Evolutionary conservation across 225 moss, liverwort and hornwort genomes (phyloP).

Genomic region (Ulota crispa): DNA sequence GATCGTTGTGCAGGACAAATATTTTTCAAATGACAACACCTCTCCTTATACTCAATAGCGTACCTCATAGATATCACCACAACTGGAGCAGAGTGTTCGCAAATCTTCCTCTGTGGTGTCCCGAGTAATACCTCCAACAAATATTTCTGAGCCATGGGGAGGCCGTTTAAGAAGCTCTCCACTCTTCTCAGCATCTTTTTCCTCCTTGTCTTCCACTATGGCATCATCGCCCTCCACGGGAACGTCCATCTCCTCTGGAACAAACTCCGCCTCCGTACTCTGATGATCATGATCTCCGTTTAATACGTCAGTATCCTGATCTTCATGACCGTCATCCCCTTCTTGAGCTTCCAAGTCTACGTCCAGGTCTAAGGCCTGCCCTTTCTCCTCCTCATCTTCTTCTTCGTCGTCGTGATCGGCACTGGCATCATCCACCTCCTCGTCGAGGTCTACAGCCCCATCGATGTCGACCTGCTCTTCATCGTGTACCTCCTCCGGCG

Average conservation of each 20-base stretch:
- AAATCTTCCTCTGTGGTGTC: conserved; percentile 97
- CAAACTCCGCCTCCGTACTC: conserved; percentile 52
- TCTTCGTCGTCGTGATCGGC: conserved; percentile 66
- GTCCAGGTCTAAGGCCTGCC: conserved; percentile 60
- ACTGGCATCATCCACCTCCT: conserved; percentile 67
- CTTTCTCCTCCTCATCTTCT: conserved; percentile 60
- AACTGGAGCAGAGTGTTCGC: conserved; percentile 82
- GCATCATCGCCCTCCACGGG: conserved; percentile 50
- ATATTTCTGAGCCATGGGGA: conserved; percentile 99
- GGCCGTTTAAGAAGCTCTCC: conserved; percentile 96
- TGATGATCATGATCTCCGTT: conserved; percentile 78
- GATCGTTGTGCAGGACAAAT: not conserved
- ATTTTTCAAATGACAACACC: not conserved
- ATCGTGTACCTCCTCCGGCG: conserved; percentile 90
- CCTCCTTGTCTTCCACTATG: conserved; percentile 73
- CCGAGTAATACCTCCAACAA: conserved; percentile 96
- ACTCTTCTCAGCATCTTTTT: conserved; percentile 85
- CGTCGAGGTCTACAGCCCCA: conserved; percentile 65
- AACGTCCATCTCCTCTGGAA: conserved; percentile 55
- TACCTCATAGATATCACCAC: conserved; percentile 98
- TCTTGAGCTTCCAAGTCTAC: conserved; percentile 86
- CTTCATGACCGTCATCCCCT: conserved; percentile 68
- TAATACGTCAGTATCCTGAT: conserved; percentile 60
- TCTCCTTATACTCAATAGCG: not conserved
- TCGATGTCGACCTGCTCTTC: conserved; percentile 99